Evolutionary conservation across 805 yeast species (phyloP), one percentile per base, ranked within the genome.

Genomic region (Teunomyces funiuensis): DNA sequence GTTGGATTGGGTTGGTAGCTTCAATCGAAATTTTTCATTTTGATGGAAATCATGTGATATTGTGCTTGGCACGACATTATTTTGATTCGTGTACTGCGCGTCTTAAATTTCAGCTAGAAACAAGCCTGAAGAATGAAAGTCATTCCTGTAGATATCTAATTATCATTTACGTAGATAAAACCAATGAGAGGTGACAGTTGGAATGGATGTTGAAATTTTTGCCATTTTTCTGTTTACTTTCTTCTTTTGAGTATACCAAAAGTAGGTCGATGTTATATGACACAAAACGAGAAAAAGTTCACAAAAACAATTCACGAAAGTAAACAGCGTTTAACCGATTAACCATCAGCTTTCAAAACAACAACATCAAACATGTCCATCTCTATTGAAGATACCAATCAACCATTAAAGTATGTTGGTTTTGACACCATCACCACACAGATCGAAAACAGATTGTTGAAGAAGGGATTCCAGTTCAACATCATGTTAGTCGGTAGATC

Each of bases 351-450:
- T 31, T 19, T 22, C 19, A 13, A 22, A 13, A 33, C n/a, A 7
- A 16, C 25, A 31, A 31, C 34, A 3, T 4, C 19, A 17, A 31
- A 16, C 23, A 39, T 43, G 42, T 39, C 37, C 11, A 53, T 52
- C 51, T 53, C 62, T 15, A 39, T 38, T 19, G 47, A 41, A 30
- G 52, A 48, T 20, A 28, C 40, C 17, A 44, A 44, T 14, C 79
- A 79, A 47, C 96, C 97, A 18, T 67, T 73, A 36, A 77, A 81
- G 42, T 90, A 90, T 63, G 98, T 93, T 49, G 99, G 99, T 34
- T 91, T 93, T 62, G 98, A 93, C 67, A 84, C 97, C 47, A 91
- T 93, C 66, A 91, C 98, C 38, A 78, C 85, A 27, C 99, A 93
- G 69, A 93, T 93, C 58, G 97, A 93, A 66, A 88, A 84, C 63